Conservation (phyloP, 148 eudicot species). For the Chenopodium berlandieri region DNA sequence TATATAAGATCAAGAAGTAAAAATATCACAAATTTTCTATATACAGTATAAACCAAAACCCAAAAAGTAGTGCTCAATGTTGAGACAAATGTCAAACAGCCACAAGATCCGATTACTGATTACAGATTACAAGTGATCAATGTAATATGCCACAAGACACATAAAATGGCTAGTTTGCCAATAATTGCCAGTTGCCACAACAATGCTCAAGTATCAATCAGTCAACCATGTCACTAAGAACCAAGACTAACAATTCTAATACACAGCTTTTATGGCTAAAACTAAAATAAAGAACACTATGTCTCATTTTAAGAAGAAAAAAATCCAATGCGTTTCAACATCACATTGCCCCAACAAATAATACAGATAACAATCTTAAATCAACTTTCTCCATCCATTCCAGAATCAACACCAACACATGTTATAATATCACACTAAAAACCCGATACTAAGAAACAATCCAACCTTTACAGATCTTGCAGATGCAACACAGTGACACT, state of each 20-base stretch:
- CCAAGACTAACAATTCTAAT: too few species aligned
- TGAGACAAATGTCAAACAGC: neutral
- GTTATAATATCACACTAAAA: neutral
- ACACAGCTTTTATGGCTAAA: neutral
- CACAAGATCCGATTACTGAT: neutral
- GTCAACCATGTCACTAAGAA: too few species aligned
- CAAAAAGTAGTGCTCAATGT: neutral
- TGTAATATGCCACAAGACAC: too few species aligned
- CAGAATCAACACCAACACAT: neutral
- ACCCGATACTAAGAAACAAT: neutral
- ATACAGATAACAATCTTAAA: neutral
- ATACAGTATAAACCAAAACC: too few species aligned
- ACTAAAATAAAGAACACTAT: neutral
- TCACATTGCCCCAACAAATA: neutral
- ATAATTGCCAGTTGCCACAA: too few species aligned
- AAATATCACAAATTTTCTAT: neutral
- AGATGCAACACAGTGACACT: neutral
- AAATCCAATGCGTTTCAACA: too few species aligned
- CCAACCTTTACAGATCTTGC: neutral
- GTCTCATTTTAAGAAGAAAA: neutral
- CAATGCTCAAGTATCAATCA: too few species aligned
- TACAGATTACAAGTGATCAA: too few species aligned
- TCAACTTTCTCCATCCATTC: neutral
- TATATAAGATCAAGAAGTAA: neutral
- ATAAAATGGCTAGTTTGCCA: too few species aligned